Evolutionary conservation across 1,284 basidiomycete genomes (phyloP).

Genomic region (Trichosporon inkin): DNA sequence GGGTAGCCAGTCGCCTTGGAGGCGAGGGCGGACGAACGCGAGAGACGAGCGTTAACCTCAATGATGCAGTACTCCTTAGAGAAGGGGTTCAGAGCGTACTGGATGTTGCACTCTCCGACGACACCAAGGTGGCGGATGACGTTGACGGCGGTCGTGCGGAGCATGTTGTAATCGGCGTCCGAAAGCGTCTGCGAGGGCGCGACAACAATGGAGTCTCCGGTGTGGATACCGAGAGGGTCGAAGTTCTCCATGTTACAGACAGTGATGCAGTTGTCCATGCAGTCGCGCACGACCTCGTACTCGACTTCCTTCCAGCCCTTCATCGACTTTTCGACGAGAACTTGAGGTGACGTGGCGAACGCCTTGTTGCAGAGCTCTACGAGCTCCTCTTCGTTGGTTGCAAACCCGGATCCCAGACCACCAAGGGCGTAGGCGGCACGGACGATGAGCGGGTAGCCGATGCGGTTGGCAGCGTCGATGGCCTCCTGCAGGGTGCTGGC

Average conservation of each 20-base stretch:
- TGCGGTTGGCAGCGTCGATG: slow-evolving; percentile 71
- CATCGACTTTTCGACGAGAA: slow-evolving; percentile 97
- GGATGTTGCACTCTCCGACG: slow-evolving; percentile 95
- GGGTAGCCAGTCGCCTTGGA: slow-evolving; percentile 99
- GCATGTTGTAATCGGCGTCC: slow-evolving; percentile 98
- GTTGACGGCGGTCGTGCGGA: slow-evolving; percentile 94
- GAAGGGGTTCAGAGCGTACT: slow-evolving; percentile 92
- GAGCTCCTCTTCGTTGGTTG: slow-evolving; percentile 81
- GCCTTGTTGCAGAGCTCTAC: slow-evolving; percentile 84
- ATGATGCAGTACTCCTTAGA: slow-evolving; percentile 98
- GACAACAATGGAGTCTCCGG: slow-evolving; percentile 98
- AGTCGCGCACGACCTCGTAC: slow-evolving; percentile 98
- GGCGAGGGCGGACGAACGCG: slow-evolving; percentile 93
- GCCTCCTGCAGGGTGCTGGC: slow-evolving; percentile 79
- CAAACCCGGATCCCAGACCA: slow-evolving; percentile 91
- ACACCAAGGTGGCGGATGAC: slow-evolving; percentile 97
- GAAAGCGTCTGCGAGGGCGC: slow-evolving; percentile 97
- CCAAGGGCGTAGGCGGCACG: slow-evolving; percentile 95
- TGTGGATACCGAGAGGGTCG: slow-evolving; percentile 96
- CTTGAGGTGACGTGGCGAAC: slow-evolving; percentile 94
- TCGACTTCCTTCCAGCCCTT: slow-evolving; percentile 99
- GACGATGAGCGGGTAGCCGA: slow-evolving; percentile 96
- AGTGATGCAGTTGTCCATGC: slow-evolving; percentile 87
- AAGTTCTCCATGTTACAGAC: slow-evolving; percentile 99
- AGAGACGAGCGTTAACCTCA: slow-evolving; percentile 98